Evolutionary conservation across 2,329 filamentous ascomycete species (phyloP).

Genomic region (Ophiostoma ips): DNA sequence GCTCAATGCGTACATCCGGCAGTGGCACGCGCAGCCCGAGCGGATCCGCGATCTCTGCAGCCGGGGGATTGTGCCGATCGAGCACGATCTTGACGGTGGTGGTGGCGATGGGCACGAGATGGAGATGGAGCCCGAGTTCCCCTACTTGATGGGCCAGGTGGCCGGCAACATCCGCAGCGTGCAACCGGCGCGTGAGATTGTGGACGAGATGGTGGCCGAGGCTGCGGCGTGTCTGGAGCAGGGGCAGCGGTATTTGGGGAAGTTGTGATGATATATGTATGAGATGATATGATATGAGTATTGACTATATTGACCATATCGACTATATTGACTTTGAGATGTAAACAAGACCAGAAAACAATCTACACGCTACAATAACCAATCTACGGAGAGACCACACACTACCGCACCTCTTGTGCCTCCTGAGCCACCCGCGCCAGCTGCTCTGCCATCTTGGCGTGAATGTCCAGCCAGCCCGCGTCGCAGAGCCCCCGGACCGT

Average conservation of each 20-base stretch:
- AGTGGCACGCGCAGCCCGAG: conserved; percentile 65
- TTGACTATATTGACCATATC: too few species aligned
- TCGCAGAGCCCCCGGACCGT: conserved; percentile 39
- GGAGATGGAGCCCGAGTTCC: conserved; percentile 72
- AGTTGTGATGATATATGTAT: not conserved
- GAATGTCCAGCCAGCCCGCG: conserved; percentile 34
- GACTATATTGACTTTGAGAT: too few species aligned
- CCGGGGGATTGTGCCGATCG: conserved; percentile 64
- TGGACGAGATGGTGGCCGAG: conserved; percentile 78
- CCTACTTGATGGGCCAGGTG: conserved; percentile 90
- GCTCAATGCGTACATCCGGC: conserved; percentile 69
- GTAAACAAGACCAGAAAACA: not conserved
- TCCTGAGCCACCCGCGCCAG: conserved; percentile 23
- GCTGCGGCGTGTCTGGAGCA: conserved; percentile 53
- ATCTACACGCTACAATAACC: not conserved
- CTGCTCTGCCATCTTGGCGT: conserved; percentile 31
- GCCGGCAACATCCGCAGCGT: conserved; percentile 64
- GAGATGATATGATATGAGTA: too few species aligned
- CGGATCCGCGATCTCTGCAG: conserved; percentile 65
- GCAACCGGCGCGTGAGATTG: conserved; percentile 69
- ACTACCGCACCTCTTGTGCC: too few species aligned
- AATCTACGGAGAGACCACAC: not conserved
- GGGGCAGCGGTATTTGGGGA: conserved; percentile 43
- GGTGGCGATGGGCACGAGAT: conserved; percentile 22
- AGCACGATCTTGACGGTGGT: conserved; percentile 62